Conservation (phyloP, 371 early-diverging fungal species). For the Zancudomyces culisetae region DNA sequence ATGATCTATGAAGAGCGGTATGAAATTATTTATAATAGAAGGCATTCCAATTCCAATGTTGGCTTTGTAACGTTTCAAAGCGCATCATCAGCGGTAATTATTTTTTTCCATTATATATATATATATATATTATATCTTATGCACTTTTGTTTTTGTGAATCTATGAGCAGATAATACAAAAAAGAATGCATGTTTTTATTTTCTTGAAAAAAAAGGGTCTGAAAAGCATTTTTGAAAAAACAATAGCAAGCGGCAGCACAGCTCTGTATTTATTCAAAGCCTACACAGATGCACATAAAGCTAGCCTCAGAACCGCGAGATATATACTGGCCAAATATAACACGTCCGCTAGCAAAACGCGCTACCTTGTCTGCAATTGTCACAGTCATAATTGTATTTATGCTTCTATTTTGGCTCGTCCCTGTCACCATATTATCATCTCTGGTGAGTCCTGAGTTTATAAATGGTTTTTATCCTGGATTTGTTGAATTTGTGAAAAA, state of each 20-base stretch:
- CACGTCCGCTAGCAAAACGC: conserved; percentile 15
- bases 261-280: conserved; percentile 37
- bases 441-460: conserved; percentile 19
- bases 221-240: too few relatives aligned
- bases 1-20: neutral
- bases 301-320: conserved; percentile 87
- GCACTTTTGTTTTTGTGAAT: too few relatives aligned
- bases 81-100: conserved; percentile 27
- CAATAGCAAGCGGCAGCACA: conserved; percentile 33
- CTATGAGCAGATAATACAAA: too few relatives aligned
- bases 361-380: conserved; percentile 8
- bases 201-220: too few relatives aligned
- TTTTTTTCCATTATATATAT: too few relatives aligned
- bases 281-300: conserved; percentile 41
- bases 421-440: conserved; percentile 20
- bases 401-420: conserved; percentile 23
- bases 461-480: conserved; percentile 12
- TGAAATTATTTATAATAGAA: conserved; percentile 6
- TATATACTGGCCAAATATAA: conserved; percentile 67
- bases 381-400: conserved; percentile 8
- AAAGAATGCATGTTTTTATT: too few relatives aligned
- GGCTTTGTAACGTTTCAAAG: conserved; percentile 65
- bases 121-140: too few relatives aligned
- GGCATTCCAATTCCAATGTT: conserved; percentile 15
- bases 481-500: conserved; percentile 11